A percentile compares a stretch with the other conserved stretches of the same genome.
Evolutionary conservation across 257 asterid species (phyloP).

Genomic region (Solanum corneliomulleri): DNA sequence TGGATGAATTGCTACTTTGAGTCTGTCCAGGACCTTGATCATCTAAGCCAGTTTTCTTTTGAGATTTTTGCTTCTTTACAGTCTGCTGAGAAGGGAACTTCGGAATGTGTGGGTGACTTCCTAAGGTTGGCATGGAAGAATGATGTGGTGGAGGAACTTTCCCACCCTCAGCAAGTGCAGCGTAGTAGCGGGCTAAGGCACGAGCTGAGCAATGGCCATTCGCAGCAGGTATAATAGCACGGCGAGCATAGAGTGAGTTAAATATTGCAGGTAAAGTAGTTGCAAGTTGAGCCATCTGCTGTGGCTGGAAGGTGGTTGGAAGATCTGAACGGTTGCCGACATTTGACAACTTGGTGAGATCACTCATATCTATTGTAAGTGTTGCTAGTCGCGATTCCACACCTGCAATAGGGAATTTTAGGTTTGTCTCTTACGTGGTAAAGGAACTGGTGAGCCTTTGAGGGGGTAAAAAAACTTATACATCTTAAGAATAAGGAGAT

Average conservation of each 20-base stretch:
- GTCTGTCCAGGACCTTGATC: neutral
- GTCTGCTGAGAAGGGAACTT: slow-evolving; percentile 31
- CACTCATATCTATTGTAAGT: slow-evolving; percentile 75
- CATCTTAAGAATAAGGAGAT: neutral
- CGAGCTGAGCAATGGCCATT: slow-evolving; percentile 98
- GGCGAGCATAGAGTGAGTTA: slow-evolving; percentile 71
- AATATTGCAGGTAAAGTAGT: slow-evolving; percentile 59
- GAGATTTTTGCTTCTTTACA: slow-evolving; percentile 28
- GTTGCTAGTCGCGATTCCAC: slow-evolving; percentile 95
- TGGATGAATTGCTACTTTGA: slow-evolving; percentile 1
- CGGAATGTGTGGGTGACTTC: slow-evolving; percentile 76
- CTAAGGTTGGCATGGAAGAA: slow-evolving; percentile 58
- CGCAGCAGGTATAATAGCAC: slow-evolving; percentile 84
- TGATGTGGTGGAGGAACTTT: slow-evolving; percentile 52
- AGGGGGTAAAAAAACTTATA: neutral
- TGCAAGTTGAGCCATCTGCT: slow-evolving; percentile 42
- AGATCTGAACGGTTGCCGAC: slow-evolving; percentile 35
- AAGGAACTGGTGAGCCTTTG: neutral
- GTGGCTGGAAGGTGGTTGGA: slow-evolving; percentile 70
- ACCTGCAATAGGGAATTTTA: slow-evolving; percentile 27
- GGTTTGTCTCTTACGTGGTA: neutral
- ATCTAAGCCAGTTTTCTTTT: neutral
- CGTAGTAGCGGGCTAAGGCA: slow-evolving; percentile 93
- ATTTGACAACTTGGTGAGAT: slow-evolving; percentile 40
- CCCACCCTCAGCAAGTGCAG: slow-evolving; percentile 73